Base-by-base conservation (phyloP, 257 asterid genomes). In the Capsicum pubescens region DNA sequence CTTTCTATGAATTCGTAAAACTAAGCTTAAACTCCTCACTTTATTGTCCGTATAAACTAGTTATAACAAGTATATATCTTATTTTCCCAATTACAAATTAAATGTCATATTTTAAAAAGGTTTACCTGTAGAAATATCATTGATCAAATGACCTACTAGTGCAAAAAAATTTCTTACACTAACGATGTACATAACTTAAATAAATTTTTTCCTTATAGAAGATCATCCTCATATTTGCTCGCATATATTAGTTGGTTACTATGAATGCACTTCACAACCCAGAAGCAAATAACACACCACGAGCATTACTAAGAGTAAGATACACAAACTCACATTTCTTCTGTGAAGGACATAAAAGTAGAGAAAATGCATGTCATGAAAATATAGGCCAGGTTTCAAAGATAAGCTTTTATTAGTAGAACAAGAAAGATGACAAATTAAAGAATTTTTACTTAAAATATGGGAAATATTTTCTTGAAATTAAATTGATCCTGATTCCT, bases 341-440 rank as follows among this genome's bases (percentile, higher is more conserved):
- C 14, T 56, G 46, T 32, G 46, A 5, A 64, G 7, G 44, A 26
- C 35, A 32, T 59, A 32, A 67, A 32, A 5, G 5, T 66, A 66
- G 6, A 66, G 12, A 13, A 66, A 66, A 66, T 66, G 32, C 32
- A 26, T 26, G 72, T 13, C 72, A 66, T 66, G n/a, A 66, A 64
- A 35, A 67, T 67, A 67, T 67, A 1, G 9, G 74, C 7, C 35
- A 67, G 48, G 46, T 67, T 67, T 13, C 14, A 11, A n/a, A 67
- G 8, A 67, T 35, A 35, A 67, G 21, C 19, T 67, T 35, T 67
- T 35, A 67, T 67, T 13, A 26, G 32, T 26, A 67, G 74, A 67
- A 67, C 48, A 67, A 67, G 50, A 67, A 67, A 67, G n/a, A 11
- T 67, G 50, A 67, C 19, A 67, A 57, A 67, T 67, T 35, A 67